Evolutionary conservation across 2,329 filamentous ascomycete genomes (phyloP), one percentile per base, ranked within the genome.

Genomic region (Ramichloridium luteum): DNA sequence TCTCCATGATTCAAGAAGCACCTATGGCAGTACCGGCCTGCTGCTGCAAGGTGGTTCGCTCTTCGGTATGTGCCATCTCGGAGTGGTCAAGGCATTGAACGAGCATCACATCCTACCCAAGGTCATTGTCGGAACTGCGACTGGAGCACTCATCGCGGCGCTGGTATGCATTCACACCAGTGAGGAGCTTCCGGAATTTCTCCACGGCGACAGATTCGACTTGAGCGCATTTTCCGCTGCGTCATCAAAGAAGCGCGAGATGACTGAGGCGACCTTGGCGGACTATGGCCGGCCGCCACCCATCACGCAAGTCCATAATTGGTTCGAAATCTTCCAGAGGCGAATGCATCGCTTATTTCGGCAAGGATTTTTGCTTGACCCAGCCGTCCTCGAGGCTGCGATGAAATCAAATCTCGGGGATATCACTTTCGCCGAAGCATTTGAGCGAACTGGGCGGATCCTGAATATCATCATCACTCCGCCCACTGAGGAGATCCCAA

Each of bases 351-450:
- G 85, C 27, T 85, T 88, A 49, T 65, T 77, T 30, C 65, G 65
- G 23, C 78, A 86, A 44, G 85, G 85, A 0, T 84, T 92, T 49
- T 80, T 93, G 37, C 68, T 93, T 16, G 85, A 94, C 53, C 74
- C 83, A 3, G 73, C 70, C 25, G 77, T 92, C 6, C 60, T 96
- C 27, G 84, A 92, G 51, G 74, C 86, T 36, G 88, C 83, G 44
- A 79, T 94, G 10, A 71, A 79, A 35, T 74, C 77, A 10, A 93
- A 93, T 44, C 76, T 93, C 10, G 86, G 85, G 6, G 80, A 93
- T 47, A 54, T 93, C 39, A 94, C 86, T 0, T 96, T 96, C 49
- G 83, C 92, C 55, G 88, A 94, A 59, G 88, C 88, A 1, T 93
- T 86, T 50, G 72, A 77, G 31, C 74, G 75, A 39, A 93, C 84